Percentiles rank a stretch among this genome's conserved stretches.
Conservation (phyloP, 1,139 yeast genomes). For the Candida smagusa region DNA sequence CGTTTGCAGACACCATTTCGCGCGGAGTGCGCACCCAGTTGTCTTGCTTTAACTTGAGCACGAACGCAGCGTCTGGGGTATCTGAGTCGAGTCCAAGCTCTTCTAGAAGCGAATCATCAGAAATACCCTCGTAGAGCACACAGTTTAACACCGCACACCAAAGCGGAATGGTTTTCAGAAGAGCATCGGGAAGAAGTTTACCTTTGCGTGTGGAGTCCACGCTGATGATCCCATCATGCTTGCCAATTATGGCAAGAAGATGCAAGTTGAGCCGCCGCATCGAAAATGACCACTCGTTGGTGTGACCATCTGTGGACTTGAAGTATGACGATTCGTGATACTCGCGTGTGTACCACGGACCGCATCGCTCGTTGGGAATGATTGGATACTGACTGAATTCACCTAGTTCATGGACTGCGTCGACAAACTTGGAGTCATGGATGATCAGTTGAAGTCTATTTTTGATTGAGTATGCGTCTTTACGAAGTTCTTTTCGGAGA, state of each 20-base stretch:
- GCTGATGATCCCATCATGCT: slow-evolving; percentile 49
- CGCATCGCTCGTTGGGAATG: slow-evolving; percentile 82
- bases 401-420: slow-evolving; percentile 10
- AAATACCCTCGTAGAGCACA: slow-evolving; percentile 38
- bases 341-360: slow-evolving; percentile 75
- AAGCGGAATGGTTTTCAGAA: slow-evolving; percentile 81
- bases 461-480: slow-evolving; percentile 52
- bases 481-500: slow-evolving; percentile 38
- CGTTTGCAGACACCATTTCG: slow-evolving; percentile 54
- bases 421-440: slow-evolving; percentile 47
- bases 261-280: slow-evolving; percentile 72
- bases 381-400: slow-evolving; percentile 31
- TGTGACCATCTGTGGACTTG: slow-evolving; percentile 91
- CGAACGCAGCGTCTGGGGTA: slow-evolving; percentile 9
- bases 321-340: slow-evolving; percentile 57
- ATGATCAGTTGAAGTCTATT: slow-evolving; percentile 71
- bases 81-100: slow-evolving; percentile 7
- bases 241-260: slow-evolving; percentile 46
- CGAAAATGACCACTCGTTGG: slow-evolving; percentile 75
- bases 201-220: slow-evolving; percentile 86
- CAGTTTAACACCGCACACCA: slow-evolving; percentile 84
- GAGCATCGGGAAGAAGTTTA: slow-evolving; percentile 79
- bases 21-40: slow-evolving; percentile 49
- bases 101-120: slow-evolving; percentile 8
- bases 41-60: slow-evolving; percentile 10